Conservation (phyloP, 208 protist genomes). For the Trypanosoma rangeli region DNA sequence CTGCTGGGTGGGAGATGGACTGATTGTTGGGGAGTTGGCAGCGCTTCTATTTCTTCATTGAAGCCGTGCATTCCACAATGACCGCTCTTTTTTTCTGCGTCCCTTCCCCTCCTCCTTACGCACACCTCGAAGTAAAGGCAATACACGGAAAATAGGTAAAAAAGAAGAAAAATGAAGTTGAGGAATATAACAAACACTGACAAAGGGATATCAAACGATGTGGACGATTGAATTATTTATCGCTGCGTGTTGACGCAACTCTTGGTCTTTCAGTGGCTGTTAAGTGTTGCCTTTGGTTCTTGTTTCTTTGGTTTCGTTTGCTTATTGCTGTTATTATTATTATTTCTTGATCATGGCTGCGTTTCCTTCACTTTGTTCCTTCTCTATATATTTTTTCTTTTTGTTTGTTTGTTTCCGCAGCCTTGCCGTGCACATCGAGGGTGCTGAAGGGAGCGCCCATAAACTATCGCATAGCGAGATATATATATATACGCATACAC, state of each 20-base stretch:
- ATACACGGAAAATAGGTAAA: neutral
- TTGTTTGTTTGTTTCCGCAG: neutral
- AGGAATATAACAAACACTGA: neutral
- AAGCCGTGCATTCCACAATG: too few species aligned
- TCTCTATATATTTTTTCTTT: neutral
- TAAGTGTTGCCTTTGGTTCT: too few species aligned
- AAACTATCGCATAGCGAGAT: neutral
- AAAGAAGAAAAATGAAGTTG: too few species aligned
- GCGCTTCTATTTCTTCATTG: conserved; percentile 8
- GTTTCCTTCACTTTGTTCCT: neutral
- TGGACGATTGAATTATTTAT: too few species aligned
- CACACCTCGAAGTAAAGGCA: neutral
- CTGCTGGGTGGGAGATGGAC: neutral
- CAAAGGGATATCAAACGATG: neutral
- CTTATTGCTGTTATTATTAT: too few species aligned
- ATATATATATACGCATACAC: neutral
- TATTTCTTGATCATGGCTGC: too few species aligned
- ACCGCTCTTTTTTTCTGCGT: neutral
- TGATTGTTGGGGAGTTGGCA: conserved; percentile 10
- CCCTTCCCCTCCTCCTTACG: neutral
- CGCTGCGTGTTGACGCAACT: too few species aligned
- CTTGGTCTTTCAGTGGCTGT: too few species aligned
- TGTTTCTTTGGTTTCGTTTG: neutral
- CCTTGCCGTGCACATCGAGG: neutral
- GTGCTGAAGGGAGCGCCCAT: neutral